Evolutionary conservation across 116 monocot genomes (phyloP).

Genomic region (Posidonia oceanica): DNA sequence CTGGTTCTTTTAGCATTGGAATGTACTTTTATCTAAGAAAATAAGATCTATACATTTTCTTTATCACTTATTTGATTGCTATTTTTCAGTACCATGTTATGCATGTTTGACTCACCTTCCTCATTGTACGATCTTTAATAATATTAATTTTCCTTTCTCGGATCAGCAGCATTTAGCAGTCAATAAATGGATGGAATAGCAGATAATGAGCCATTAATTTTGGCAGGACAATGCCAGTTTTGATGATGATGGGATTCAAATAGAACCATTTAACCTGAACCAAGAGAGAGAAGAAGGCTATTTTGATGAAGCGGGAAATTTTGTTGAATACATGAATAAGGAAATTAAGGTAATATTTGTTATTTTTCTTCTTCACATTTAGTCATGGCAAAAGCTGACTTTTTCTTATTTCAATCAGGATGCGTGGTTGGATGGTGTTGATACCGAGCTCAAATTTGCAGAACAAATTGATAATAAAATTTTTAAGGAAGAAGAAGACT

Average conservation of each 20-base stretch:
- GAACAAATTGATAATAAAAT: slow-evolving; percentile 19
- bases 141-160: not conserved
- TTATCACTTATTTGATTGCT: not conserved
- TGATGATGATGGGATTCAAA: slow-evolving; percentile 67
- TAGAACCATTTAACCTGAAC: slow-evolving; percentile 92
- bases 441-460: slow-evolving; percentile 44
- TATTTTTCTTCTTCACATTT: not conserved
- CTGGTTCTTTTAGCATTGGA: not conserved
- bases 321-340: slow-evolving; percentile 59
- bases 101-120: too few species aligned
- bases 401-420: slow-evolving; percentile 41
- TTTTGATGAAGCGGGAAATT: slow-evolving; percentile 92
- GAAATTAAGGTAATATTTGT: slow-evolving; percentile 63
- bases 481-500: slow-evolving; percentile 34
- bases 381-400: not conserved
- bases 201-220: slow-evolving; percentile 17
- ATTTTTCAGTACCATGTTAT: not conserved
- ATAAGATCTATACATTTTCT: not conserved
- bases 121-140: not conserved
- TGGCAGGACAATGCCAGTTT: slow-evolving; percentile 66
- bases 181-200: slow-evolving; percentile 7
- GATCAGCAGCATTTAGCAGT: slow-evolving; percentile 8
- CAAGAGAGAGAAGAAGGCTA: slow-evolving; percentile 97
- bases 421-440: slow-evolving; percentile 91
- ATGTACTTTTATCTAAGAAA: not conserved